Evolutionary conservation across 768 basidiomycete species (phyloP), one percentile per base, ranked within the genome.

Genomic region (Tubosaeta sp.): DNA sequence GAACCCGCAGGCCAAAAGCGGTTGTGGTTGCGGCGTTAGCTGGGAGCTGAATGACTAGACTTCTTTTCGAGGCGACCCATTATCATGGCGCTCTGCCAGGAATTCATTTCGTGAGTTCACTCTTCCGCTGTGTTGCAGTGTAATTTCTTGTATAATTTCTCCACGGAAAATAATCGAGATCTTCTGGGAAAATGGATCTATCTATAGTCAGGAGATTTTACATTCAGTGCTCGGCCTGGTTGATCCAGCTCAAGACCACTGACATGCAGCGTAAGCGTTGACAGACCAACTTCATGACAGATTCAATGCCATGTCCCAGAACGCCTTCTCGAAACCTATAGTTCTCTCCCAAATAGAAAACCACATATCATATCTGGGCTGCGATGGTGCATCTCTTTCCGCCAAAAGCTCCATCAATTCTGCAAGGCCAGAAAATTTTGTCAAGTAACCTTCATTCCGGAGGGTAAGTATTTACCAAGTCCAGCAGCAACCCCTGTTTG

Each of bases 11-110:
- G 86, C 93, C 0, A 86, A 91, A 60, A 89, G 91, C 1, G 90
- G 90, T 0, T 98, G 95, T 60, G 94, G 95, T 8, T 97, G 95
- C 64, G 95, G 95, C 16, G 85, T 97, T 27, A 93, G 91, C 65
- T 95, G 92, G 92, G 91, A 95, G 65, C 74, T 91, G 51, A 90
- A 91, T 64, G 56, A 51, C 25, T 61, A 50, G 51, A 42, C 22
- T 22, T 22, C 22, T 22, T 22, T 22, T 22, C 22, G 22, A 22
- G 17, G 42, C 25, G 13, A 8, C 26, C 34, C 17, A 25, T 5
- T 3, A 31, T 26, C 10, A 17, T 9, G 17, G 25, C 14, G 6
- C 12, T 43, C 29, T 29, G 26, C 26, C n/a, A 5, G 27, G 1
- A 43, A 3, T 43, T 25, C 16, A 16, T 43, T 27, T 31, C 9